Base-by-base conservation (phyloP, 2,329 filamentous ascomycete species). In the Coniosporium tulheliwenetii region DNA sequence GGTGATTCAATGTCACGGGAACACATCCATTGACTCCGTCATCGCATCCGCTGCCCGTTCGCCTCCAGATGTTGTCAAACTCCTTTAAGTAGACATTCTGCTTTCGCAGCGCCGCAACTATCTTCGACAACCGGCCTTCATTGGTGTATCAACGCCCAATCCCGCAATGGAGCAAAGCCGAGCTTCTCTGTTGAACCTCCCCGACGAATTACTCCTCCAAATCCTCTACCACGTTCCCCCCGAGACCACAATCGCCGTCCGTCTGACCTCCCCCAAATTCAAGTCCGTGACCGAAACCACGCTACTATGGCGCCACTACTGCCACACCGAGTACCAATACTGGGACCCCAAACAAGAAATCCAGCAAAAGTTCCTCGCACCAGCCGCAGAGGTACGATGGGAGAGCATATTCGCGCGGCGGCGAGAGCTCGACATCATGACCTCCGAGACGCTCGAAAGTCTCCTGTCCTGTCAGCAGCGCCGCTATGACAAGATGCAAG, bases 181-280 rank as follows among this genome's bases (percentile, higher is more conserved):
- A 26, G 19, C 19, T 4, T 26, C 19, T 26, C 19, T 26, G 19
- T 4, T 26, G 3, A 41, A 38, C 14, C 66, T 91, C 31, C 87
- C 87, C 34, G 82, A 89, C 59, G 91, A 98, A 65, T 74, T 96
- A 46, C 70, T 96, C 51, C 77, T 85, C 55, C 72, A 79, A 40
- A 81, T 96, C 48, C 70, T 95, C 48, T 68, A 70, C 46, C 77
- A 77, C 53, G 65, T 76, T 39, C 62, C 68, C 38, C 69, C 73
- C 8, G 50, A 50, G 36, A 65, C 65, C 33, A 63, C 73, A 30
- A 57, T 71, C 36, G 60, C 66, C 62, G 54, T 75, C 60, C 53
- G 79, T 70, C 48, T 66, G 19, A 67, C 81, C 9, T 84, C 74
- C 15, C 74, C 66, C 48, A 75, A 76, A 43, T 71, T 89, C 50